These are phyloP conservation scores for Penicillium daleae DNA, from an alignment of 495 filamentous ascomycete species.

Conservation along the genomic window DNA sequence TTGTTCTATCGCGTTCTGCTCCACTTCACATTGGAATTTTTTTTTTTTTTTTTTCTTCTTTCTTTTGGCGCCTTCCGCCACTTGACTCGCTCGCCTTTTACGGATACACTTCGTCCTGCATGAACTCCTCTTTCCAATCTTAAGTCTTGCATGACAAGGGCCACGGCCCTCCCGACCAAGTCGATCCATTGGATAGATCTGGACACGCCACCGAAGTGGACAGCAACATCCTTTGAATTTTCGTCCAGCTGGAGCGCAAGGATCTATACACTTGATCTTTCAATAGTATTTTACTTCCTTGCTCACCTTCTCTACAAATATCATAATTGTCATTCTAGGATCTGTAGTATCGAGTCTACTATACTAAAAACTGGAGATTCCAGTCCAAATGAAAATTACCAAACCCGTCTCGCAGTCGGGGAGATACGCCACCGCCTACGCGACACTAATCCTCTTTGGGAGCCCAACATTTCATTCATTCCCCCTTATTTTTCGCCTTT, in stretches of 20 bases:
- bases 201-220: conserved; percentile 1
- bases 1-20: background rate
- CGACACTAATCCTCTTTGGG: conserved; percentile 14
- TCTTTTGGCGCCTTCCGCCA: background rate
- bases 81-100: background rate
- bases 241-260: background rate
- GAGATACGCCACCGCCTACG: background rate
- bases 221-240: conserved; percentile 1
- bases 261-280: background rate
- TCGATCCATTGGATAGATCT: background rate
- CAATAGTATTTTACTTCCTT: background rate
- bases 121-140: conserved; percentile 20
- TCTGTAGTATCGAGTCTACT: background rate
- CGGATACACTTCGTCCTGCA: conserved; percentile 6
- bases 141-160: conserved; percentile 4
- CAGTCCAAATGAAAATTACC: conserved; percentile 17
- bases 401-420: conserved; percentile 14
- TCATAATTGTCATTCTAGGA: background rate
- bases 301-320: background rate
- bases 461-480: conserved; percentile 17
- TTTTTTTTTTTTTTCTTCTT: background rate
- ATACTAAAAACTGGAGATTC: no score
- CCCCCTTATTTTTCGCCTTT: background rate
- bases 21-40: conserved; percentile 5
- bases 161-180: conserved; percentile 7